Conservation (phyloP, 257 asterid species). For the Gentiana dahurica region DNA sequence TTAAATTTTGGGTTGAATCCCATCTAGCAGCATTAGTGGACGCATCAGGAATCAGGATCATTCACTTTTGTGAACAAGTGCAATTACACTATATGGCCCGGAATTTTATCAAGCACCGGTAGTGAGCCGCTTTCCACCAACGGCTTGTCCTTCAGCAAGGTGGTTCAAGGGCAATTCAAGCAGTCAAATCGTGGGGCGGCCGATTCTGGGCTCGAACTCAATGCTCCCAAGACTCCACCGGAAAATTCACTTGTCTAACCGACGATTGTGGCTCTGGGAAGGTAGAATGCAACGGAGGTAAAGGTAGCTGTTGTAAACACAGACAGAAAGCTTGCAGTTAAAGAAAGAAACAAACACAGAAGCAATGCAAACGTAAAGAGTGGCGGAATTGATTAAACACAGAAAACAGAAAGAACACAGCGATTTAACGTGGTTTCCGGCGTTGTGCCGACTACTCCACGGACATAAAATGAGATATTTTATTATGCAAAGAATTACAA, state of each 20-base stretch:
- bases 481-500: no score
- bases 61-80: slow-evolving; percentile 75
- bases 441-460: no score
- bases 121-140: slow-evolving; percentile 52
- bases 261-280: slow-evolving; percentile 91
- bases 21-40: slow-evolving; percentile 27
- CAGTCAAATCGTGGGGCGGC: slow-evolving; percentile 83
- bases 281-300: slow-evolving; percentile 52
- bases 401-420: no score
- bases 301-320: no score
- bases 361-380: no score
- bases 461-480: no score
- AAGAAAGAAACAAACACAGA: no score
- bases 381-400: no score
- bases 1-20: not conserved
- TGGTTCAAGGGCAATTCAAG: slow-evolving; percentile 40
- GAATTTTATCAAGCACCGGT: slow-evolving; percentile 75
- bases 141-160: slow-evolving; percentile 53
- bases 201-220: slow-evolving; percentile 82
- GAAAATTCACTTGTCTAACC: slow-evolving; percentile 63
- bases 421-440: no score
- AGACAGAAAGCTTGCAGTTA: no score
- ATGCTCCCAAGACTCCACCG: slow-evolving; percentile 54
- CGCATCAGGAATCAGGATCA: slow-evolving; percentile 32
- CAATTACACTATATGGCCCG: slow-evolving; percentile 74